Base-by-base conservation (phyloP, 2,329 filamentous ascomycete species). In the Alternaria gaisen region DNA sequence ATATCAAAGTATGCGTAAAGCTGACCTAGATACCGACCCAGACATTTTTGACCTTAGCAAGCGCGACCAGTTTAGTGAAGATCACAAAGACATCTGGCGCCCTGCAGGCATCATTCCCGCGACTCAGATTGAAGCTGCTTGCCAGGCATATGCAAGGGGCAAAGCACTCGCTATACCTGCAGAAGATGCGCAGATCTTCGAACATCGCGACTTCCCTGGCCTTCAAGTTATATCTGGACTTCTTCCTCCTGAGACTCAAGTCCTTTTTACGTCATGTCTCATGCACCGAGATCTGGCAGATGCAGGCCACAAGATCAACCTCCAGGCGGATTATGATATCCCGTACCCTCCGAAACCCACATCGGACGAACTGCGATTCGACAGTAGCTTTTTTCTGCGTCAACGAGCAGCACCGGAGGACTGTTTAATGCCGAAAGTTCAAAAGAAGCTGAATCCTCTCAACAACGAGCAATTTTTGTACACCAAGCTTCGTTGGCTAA, bases 401-500 rank as follows among this genome's bases (percentile, higher is more conserved):
- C 72, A 76, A 6, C 65, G 75, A 46, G 64, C 73, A 20, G 66
- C 66, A 20, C 38, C 56, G 50, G 63, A 70, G 20, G 72, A 77
- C 30, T 41, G 53, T 8, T 59, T 78, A 6, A 52, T 68, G 20
- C 92, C 94, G 10, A 92, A 91, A 62, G 87, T 94, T 66, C 82
- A 90, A 0, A 69, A 79, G 0, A 82, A 93, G 18, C 93, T 97
- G 77, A 92, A 91, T 63, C 84, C 91, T 1, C 82, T 97, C 7
- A 87, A 88, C 4, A 84, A 91, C 54, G 85, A 87, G 59, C 89
- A 90, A 71, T 88, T 94, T 34, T 83, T 98, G 53, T 87, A 90
- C 58, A 91, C 90, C 65, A 94, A 91, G 65, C 86, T 98, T 24
- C 92, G 94, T 68, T 99, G 95, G 95, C 87, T 97, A 53, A 98